Percentiles rank a stretch among this genome's conserved stretches.
Conservation (phyloP, 2,329 filamentous ascomycete species). For the Cryphonectria naterciae region DNA sequence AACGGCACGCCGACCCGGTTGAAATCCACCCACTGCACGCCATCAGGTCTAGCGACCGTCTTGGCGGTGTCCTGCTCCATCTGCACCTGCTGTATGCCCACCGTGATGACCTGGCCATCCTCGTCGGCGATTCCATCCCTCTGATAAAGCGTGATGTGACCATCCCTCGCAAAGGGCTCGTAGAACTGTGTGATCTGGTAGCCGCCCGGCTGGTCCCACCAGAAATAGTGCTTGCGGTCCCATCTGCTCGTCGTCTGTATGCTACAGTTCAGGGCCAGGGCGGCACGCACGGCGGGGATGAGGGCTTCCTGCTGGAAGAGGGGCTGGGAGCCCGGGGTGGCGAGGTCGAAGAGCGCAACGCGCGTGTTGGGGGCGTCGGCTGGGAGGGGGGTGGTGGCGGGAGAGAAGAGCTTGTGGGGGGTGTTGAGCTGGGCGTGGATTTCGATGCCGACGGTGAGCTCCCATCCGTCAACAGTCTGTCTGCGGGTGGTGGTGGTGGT, state of each 20-base stretch:
- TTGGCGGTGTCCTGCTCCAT: constrained; percentile 98
- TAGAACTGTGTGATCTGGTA: constrained; percentile 99
- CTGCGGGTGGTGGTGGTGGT: constrained; percentile 42
- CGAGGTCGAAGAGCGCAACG: constrained; percentile 85
- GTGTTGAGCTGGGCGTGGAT: constrained; percentile 97
- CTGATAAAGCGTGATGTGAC: constrained; percentile 69
- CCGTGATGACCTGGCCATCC: constrained; percentile 69
- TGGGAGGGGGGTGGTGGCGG: constrained; percentile 53
- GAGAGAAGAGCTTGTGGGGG: constrained; percentile 84
- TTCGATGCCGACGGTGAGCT: constrained; percentile 94
- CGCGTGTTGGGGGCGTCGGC: constrained; percentile 79
- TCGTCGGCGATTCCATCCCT: constrained; percentile 80
- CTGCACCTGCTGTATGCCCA: constrained; percentile 92
- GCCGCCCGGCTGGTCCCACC: constrained; percentile 94
- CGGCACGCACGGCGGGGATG: constrained; percentile 87
- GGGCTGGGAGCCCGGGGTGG: constrained; percentile 88
- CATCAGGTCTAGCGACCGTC: constrained; percentile 76
- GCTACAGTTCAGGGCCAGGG: constrained; percentile 79
- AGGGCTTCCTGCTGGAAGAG: constrained; percentile 81
- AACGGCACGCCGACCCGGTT: constrained; percentile 90
- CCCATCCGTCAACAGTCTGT: constrained; percentile 73
- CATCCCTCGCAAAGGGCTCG: constrained; percentile 70
- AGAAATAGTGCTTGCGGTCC: constrained; percentile 98
- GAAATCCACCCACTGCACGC: constrained; percentile 82
- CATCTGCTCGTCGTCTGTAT: constrained; percentile 80